Conservation (phyloP, 2,329 filamentous ascomycete species). For the Pestalotiopsis sp. region DNA sequence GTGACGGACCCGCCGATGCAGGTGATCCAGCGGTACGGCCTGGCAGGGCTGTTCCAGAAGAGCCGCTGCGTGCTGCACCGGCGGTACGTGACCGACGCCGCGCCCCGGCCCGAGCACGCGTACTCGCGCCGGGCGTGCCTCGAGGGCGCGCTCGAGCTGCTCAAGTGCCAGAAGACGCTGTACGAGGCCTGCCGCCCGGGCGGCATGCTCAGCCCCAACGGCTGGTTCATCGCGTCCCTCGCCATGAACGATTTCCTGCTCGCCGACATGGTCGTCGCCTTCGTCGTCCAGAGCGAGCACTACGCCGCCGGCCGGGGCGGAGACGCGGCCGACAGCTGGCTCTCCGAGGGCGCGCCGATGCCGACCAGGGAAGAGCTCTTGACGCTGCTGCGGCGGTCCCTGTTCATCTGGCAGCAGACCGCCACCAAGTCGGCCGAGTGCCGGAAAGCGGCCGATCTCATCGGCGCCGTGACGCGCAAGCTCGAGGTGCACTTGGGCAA, state of each 20-base stretch:
- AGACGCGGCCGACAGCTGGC: conserved; percentile 35
- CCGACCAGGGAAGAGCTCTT: conserved; percentile 41
- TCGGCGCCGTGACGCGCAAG: conserved; percentile 47
- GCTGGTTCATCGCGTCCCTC: conserved; percentile 60
- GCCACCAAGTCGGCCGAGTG: conserved; percentile 39
- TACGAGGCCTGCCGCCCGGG: conserved; percentile 54
- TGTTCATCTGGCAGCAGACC: conserved; percentile 45
- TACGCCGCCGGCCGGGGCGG: conserved; percentile 33
- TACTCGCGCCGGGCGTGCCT: conserved; percentile 55
- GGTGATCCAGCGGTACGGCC: conserved; percentile 55
- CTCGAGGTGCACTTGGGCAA: conserved; percentile 31
- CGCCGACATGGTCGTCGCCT: conserved; percentile 61
- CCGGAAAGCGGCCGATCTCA: conserved; percentile 46
- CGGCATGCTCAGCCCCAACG: conserved; percentile 50
- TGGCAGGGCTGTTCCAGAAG: conserved; percentile 56
- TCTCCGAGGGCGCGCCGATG: conserved; percentile 29
- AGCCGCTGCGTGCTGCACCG: conserved; percentile 57
- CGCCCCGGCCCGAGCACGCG: conserved; percentile 45
- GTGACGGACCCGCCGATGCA: conserved; percentile 47
- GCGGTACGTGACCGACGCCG: conserved; percentile 48
- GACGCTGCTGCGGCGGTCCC: conserved; percentile 41
- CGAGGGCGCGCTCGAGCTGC: conserved; percentile 48
- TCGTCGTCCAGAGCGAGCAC: conserved; percentile 47
- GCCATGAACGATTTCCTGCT: conserved; percentile 64
- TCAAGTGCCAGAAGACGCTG: conserved; percentile 49